Percentiles rank a stretch among this genome's conserved stretches.
phyloP scores from a whole-genome alignment of 2,329 filamentous ascomycete genomes.

The Periconia macrospinosa region DNA sequence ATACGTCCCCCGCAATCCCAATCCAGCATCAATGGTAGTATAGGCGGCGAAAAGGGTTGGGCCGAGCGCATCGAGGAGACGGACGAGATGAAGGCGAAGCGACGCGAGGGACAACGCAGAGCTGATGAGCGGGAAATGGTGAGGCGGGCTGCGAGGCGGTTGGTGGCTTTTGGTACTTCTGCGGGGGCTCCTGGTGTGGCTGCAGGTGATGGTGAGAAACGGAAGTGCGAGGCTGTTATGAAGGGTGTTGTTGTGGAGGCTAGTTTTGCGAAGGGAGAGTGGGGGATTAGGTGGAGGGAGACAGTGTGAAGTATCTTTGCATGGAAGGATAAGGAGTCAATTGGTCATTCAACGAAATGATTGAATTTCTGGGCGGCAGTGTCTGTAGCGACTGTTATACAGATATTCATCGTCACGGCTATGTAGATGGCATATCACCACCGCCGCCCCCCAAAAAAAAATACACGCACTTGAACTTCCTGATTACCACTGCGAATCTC shows the following conservation, averaged over 20 bases:
- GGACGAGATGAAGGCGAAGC: constrained; percentile 54
- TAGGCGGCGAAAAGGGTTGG: constrained; percentile 59
- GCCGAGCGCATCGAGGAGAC: constrained; percentile 58
- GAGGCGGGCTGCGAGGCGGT: constrained; percentile 63
- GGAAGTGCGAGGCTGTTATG: constrained; percentile 63
- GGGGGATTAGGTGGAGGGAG: constrained; percentile 61
- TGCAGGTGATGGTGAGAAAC: constrained; percentile 25
- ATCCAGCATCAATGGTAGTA: constrained; percentile 59
- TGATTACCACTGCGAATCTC: too few relatives aligned
- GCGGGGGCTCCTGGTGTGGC: constrained; percentile 12
- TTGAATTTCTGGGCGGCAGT: too few relatives aligned
- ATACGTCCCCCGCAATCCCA: constrained; percentile 45
- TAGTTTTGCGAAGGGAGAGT: constrained; percentile 64
- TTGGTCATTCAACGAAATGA: too few relatives aligned
- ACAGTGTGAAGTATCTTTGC: constrained; percentile 10
- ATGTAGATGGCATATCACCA: too few relatives aligned
- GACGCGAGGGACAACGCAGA: constrained; percentile 52
- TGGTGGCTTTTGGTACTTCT: constrained; percentile 58
- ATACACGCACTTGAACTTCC: neutral
- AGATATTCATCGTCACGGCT: too few relatives aligned
- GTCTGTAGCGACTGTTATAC: too few relatives aligned
- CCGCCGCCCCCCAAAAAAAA: too few relatives aligned
- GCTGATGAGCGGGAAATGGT: constrained; percentile 61
- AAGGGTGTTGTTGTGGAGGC: constrained; percentile 60
- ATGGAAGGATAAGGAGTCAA: too few relatives aligned